A percentile compares a stretch with the other conserved stretches of the same genome.
These are phyloP conservation scores for Flaveria brownii DNA, from an alignment of 129 eudicot genomes.

Conservation along the genomic window DNA sequence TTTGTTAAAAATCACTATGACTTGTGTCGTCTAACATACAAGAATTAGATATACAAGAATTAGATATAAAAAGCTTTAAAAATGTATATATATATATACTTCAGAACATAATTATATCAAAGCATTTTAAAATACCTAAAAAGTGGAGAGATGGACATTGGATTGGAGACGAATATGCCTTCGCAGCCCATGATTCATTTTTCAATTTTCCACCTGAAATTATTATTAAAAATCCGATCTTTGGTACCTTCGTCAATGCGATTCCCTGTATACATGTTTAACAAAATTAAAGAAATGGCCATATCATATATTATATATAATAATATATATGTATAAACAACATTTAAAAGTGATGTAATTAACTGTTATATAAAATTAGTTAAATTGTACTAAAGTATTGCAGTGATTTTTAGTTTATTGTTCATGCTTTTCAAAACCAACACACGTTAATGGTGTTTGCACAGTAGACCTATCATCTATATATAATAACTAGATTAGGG, in stretches of 20 bases:
- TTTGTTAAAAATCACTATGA: too few species aligned
- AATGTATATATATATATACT: too few species aligned
- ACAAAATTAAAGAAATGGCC: background rate
- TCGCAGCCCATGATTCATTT: slow-evolving; percentile 52
- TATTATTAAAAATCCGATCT: slow-evolving; percentile 58
- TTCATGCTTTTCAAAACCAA: background rate
- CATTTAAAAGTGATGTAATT: too few species aligned
- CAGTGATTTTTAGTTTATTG: background rate
- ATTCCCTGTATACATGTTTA: slow-evolving; percentile 50
- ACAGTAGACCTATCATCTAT: too few species aligned
- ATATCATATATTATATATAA: background rate
- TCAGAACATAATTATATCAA: too few species aligned
- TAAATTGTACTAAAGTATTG: background rate
- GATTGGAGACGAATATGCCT: slow-evolving; percentile 57
- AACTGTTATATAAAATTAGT: background rate
- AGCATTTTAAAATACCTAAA: slow-evolving; percentile 48
- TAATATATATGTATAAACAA: too few species aligned
- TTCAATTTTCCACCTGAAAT: slow-evolving; percentile 76
- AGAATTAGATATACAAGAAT: too few species aligned
- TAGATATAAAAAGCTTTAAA: too few species aligned
- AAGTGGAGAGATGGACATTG: slow-evolving; percentile 81
- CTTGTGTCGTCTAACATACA: too few species aligned
- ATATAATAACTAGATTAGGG: too few species aligned
- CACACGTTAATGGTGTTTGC: too few species aligned
- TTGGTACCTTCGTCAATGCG: slow-evolving; percentile 76